Percentiles rank a stretch among this genome's conserved stretches.
These are phyloP conservation scores for Vaccinium macrocarpon DNA, from an alignment of 148 eudicot genomes.

Conservation along the genomic window DNA sequence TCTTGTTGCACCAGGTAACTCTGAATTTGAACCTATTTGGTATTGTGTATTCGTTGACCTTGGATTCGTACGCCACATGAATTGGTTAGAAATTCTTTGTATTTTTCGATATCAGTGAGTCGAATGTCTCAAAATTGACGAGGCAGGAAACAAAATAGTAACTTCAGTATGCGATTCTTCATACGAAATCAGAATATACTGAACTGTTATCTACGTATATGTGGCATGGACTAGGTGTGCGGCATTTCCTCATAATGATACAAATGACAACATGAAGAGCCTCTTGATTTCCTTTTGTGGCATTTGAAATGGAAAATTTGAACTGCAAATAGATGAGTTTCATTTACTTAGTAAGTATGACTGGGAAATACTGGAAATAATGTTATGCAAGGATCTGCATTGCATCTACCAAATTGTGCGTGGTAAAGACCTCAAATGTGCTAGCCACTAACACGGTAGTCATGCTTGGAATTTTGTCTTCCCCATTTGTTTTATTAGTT, in stretches of 20 bases:
- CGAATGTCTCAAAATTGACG: background rate
- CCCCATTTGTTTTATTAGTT: background rate
- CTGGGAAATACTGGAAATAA: background rate
- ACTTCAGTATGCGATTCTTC: background rate
- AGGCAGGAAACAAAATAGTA: background rate
- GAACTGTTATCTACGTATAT: background rate
- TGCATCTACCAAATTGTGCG: background rate
- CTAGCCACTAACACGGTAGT: background rate
- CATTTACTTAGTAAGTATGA: background rate
- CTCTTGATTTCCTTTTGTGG: background rate
- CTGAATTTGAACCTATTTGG: background rate
- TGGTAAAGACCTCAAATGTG: background rate
- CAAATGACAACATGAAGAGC: background rate
- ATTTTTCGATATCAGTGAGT: background rate
- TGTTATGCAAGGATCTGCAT: background rate
- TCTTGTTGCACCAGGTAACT: constrained; percentile 64
- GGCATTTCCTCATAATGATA: background rate
- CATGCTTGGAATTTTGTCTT: background rate
- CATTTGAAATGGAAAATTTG: background rate
- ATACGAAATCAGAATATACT: background rate
- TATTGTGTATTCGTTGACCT: constrained; percentile 4
- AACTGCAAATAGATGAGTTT: background rate
- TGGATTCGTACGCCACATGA: background rate
- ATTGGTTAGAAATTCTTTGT: background rate
- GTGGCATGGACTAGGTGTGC: background rate